These are phyloP conservation scores for Fusarium papillatum DNA, from an alignment of 2,329 filamentous ascomycete genomes.

Conservation along the genomic window DNA sequence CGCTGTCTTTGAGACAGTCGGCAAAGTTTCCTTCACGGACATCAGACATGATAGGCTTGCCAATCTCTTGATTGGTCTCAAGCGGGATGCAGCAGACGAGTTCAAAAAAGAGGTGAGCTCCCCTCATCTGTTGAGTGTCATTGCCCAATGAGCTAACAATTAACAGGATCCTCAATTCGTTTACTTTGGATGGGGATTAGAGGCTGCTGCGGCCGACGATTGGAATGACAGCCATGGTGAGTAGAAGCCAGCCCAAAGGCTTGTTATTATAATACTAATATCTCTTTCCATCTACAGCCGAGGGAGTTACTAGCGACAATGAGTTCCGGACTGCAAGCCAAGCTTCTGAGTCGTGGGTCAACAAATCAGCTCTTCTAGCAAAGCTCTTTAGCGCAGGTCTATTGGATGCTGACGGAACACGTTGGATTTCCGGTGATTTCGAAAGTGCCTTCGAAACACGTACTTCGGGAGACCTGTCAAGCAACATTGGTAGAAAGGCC, in stretches of 20 bases:
- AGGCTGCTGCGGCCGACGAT: not conserved
- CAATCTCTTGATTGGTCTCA: constrained; percentile 10
- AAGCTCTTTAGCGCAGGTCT: constrained; percentile 7
- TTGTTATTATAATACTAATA: not conserved
- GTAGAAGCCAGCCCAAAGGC: not conserved
- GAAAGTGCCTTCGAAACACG: not conserved
- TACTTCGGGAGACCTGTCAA: not conserved
- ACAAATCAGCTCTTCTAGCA: constrained; percentile 1
- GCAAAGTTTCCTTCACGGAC: not conserved
- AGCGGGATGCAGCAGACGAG: not conserved
- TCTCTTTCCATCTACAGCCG: not conserved
- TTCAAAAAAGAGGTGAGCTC: not conserved
- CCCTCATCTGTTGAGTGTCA: not conserved
- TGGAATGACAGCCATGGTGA: constrained; percentile 10
- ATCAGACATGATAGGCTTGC: constrained; percentile 11
- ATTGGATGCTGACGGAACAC: not conserved
- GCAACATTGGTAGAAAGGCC: not conserved
- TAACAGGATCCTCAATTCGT: constrained; percentile 12
- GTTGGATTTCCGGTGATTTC: constrained; percentile 7
- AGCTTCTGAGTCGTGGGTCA: constrained; percentile 8
- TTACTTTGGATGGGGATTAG: constrained; percentile 8
- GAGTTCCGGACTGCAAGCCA: not conserved
- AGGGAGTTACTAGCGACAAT: not conserved
- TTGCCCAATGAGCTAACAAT: not conserved
- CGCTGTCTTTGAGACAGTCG: not conserved